These are phyloP conservation scores for Brettanomyces sp. DNA, from an alignment of 805 yeast species.

Conservation along the genomic window DNA sequence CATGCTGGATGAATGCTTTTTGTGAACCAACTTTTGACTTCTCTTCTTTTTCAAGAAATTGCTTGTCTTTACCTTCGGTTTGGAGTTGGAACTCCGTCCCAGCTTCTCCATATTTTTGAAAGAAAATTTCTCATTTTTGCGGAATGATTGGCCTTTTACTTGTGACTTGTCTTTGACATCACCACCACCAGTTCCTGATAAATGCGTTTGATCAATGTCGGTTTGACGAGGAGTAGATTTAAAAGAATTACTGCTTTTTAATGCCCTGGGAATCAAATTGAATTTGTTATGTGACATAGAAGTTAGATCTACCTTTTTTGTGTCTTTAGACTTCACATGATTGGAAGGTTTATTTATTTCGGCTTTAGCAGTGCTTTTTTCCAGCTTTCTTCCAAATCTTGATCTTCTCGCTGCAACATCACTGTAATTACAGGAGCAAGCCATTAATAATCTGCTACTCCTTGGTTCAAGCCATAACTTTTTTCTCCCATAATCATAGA, in stretches of 20 bases:
- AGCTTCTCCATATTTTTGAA: not conserved
- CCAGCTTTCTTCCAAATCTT: slow-evolving; percentile 6
- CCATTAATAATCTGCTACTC: not conserved
- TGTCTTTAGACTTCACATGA: too few species aligned
- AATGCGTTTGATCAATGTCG: too few species aligned
- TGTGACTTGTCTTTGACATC: too few species aligned
- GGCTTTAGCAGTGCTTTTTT: not conserved
- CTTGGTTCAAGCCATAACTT: not conserved
- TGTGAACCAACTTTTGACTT: not conserved
- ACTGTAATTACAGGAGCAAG: not conserved
- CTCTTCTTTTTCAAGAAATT: not conserved
- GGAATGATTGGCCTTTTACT: too few species aligned
- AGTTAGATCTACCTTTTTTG: too few species aligned
- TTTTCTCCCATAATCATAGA: not conserved
- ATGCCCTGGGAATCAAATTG: too few species aligned
- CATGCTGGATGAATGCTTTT: not conserved
- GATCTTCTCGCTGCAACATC: slow-evolving; percentile 6
- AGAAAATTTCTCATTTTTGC: too few species aligned
- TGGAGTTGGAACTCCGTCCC: not conserved
- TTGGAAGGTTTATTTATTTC: too few species aligned
- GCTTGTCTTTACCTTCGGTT: not conserved
- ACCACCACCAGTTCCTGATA: too few species aligned
- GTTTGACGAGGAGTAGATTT: too few species aligned
- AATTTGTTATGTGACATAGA: too few species aligned
- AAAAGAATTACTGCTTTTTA: too few species aligned